phyloP scores from a whole-genome alignment of 371 early-diverging fungal genomes.

The Mucor piriformis region DNA sequence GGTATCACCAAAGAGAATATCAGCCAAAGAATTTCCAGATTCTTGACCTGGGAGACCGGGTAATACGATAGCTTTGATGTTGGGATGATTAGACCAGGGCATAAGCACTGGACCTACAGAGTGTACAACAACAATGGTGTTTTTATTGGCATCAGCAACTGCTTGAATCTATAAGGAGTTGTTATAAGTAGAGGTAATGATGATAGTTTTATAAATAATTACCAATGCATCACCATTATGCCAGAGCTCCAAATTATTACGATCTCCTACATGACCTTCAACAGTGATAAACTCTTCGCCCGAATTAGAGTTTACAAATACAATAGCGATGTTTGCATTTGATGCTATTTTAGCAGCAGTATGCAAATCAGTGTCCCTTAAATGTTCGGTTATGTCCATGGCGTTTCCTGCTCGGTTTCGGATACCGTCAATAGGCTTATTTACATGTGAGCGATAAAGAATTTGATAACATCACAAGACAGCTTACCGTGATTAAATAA shows the following conservation, averaged over 20 bases:
- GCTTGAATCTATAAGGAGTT: conserved; percentile 54
- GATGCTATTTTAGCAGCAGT: conserved; percentile 39
- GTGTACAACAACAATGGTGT: conserved; percentile 65
- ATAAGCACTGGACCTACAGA: conserved; percentile 60
- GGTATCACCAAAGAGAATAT: conserved; percentile 63
- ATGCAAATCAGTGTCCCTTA: conserved; percentile 43
- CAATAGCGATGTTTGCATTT: conserved; percentile 56
- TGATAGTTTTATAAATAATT: neutral
- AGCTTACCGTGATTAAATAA: conserved; percentile 56
- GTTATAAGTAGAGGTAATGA: neutral
- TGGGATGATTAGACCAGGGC: conserved; percentile 60
- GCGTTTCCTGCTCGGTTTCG: conserved; percentile 28
- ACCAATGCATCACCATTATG: conserved; percentile 61
- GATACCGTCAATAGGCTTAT: conserved; percentile 49
- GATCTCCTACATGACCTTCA: conserved; percentile 57
- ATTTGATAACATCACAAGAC: neutral
- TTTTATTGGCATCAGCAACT: conserved; percentile 55
- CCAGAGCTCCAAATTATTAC: conserved; percentile 61
- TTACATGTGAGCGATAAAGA: neutral
- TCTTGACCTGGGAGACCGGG: conserved; percentile 62
- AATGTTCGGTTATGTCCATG: conserved; percentile 33
- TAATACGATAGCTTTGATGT: conserved; percentile 58
- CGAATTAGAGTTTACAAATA: conserved; percentile 60
- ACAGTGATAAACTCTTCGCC: conserved; percentile 60
- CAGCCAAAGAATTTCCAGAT: conserved; percentile 64